These are phyloP conservation scores for Daldinia eschscholtzii DNA, from an alignment of 2,329 filamentous ascomycete species.

Conservation along the genomic window DNA sequence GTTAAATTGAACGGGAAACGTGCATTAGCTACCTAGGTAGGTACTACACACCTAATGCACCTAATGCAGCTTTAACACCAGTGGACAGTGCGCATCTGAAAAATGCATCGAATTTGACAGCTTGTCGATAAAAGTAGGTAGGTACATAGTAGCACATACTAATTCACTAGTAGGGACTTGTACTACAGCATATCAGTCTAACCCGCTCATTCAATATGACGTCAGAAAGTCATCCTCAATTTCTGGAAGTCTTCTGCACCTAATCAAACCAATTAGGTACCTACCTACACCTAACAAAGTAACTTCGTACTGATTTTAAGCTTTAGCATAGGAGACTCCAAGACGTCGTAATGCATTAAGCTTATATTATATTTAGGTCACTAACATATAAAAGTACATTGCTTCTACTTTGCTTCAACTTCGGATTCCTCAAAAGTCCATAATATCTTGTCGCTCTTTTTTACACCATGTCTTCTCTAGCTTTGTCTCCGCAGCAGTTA, in stretches of 20 bases:
- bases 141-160: not conserved
- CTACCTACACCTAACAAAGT: not conserved
- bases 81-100: not conserved
- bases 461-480: conserved; percentile 31
- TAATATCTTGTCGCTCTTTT: not conserved
- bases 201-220: conserved; percentile 25
- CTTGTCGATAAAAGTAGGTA: not conserved
- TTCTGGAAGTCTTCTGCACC: conserved; percentile 7
- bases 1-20: too few relatives aligned
- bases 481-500: conserved; percentile 57
- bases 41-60: too few relatives aligned
- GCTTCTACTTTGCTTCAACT: conserved; percentile 5
- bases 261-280: not conserved
- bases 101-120: not conserved
- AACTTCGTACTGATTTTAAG: not conserved
- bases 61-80: too few relatives aligned
- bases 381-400: not conserved
- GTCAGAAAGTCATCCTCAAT: conserved; percentile 20
- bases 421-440: not conserved
- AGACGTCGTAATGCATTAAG: conserved; percentile 3
- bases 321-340: not conserved
- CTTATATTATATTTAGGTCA: not conserved
- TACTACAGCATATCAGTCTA: not conserved
- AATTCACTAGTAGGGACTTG: not conserved
- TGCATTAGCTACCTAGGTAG: too few relatives aligned